Conservation (phyloP, 176 grass and related monocot genomes). For the Aechmea fasciata region DNA sequence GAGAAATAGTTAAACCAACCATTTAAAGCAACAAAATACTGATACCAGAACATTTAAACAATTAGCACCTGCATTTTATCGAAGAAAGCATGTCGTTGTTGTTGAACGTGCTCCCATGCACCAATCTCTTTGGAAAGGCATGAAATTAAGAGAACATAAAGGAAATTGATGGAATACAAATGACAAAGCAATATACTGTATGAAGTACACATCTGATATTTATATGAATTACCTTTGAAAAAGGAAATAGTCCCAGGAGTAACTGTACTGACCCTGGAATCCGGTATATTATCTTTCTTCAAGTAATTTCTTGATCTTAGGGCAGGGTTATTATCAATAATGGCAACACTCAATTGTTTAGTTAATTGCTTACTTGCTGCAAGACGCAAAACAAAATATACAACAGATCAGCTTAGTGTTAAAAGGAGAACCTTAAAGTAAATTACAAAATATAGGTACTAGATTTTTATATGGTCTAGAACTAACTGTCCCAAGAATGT, state of each 20-base stretch:
- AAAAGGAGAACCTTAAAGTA: neutral
- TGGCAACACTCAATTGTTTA: constrained; percentile 58
- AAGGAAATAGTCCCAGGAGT: constrained; percentile 86
- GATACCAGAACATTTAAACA: neutral
- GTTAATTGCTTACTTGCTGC: constrained; percentile 64
- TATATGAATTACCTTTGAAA: constrained; percentile 51
- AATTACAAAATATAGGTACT: neutral
- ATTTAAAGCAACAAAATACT: constrained; percentile 8
- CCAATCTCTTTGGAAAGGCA: constrained; percentile 56
- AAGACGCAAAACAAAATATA: constrained; percentile 14
- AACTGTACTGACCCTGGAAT: constrained; percentile 86
- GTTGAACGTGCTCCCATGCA: constrained; percentile 84
- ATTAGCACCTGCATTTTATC: constrained; percentile 78
- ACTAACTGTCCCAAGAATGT: neutral
- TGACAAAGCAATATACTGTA: neutral
- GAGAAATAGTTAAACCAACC: neutral
- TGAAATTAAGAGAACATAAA: neutral
- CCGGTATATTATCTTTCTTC: constrained; percentile 46
- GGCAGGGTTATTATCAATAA: constrained; percentile 70
- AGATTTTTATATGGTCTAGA: neutral
- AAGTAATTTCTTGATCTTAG: constrained; percentile 49
- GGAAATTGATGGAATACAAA: neutral
- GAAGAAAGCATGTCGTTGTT: constrained; percentile 94
- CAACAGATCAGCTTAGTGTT: constrained; percentile 1
- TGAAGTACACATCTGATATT: neutral